These are phyloP conservation scores for Penicillium sumatraense DNA, from an alignment of 2,329 filamentous ascomycete species.

Conservation along the genomic window DNA sequence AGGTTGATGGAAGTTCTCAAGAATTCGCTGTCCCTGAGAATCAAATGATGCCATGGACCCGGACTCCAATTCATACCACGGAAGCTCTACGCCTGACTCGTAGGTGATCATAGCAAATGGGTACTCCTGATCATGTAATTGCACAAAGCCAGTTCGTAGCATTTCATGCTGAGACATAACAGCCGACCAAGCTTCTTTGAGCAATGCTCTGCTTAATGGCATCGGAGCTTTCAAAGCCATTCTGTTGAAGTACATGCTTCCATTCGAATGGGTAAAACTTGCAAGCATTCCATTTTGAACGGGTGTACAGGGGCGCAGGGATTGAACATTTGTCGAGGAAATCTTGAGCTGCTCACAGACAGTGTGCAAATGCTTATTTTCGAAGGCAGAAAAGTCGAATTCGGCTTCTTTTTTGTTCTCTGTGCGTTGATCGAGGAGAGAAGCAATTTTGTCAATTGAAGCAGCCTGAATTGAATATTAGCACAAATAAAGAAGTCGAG, in stretches of 20 bases:
- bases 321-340: slow-evolving; percentile 51
- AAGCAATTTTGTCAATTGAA: slow-evolving; percentile 40
- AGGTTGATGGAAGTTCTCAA: slow-evolving; percentile 56
- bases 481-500: background rate
- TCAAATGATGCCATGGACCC: background rate
- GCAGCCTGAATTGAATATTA: slow-evolving; percentile 33
- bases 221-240: slow-evolving; percentile 58
- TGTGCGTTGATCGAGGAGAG: slow-evolving; percentile 44
- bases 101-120: slow-evolving; percentile 79
- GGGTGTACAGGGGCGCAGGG: slow-evolving; percentile 75
- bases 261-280: slow-evolving; percentile 70
- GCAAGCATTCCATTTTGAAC: slow-evolving; percentile 80
- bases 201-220: slow-evolving; percentile 39
- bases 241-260: slow-evolving; percentile 76
- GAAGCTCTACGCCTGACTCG: slow-evolving; percentile 38
- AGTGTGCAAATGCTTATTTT: slow-evolving; percentile 44
- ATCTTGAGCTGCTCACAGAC: slow-evolving; percentile 41
- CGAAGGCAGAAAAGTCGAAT: slow-evolving; percentile 59
- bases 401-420: slow-evolving; percentile 7
- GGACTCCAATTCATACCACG: slow-evolving; percentile 41
- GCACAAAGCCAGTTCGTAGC: slow-evolving; percentile 74
- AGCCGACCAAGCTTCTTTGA: slow-evolving; percentile 64
- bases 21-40: slow-evolving; percentile 32
- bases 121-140: slow-evolving; percentile 61
- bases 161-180: slow-evolving; percentile 67